A percentile compares a stretch with the other conserved stretches of the same genome.
phyloP scores from a whole-genome alignment of 306 rosid genomes.

The Cucurbita argyrosperma region DNA sequence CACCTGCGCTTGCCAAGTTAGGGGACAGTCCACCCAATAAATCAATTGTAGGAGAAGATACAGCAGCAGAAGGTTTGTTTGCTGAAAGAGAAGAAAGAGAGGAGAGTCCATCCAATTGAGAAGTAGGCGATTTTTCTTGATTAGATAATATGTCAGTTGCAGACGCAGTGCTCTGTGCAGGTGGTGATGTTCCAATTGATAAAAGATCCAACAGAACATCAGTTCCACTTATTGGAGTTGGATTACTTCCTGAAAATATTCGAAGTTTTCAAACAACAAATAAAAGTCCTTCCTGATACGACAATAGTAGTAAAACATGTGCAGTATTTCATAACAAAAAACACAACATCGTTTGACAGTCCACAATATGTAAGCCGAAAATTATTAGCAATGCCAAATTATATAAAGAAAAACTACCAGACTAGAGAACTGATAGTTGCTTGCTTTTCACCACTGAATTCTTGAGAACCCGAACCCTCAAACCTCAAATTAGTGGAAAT shows the following conservation, averaged over 20 bases:
- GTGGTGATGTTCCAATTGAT: constrained; percentile 45
- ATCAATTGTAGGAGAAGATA: constrained; percentile 55
- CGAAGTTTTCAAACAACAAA: constrained; percentile 10
- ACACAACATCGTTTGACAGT: neutral
- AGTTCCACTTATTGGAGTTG: constrained; percentile 48
- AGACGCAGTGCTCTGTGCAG: constrained; percentile 34
- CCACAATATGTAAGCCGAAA: neutral
- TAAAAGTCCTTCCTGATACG: neutral
- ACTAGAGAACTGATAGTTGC: neutral
- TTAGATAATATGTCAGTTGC: constrained; percentile 37
- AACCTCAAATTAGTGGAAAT: neutral
- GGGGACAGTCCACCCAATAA: constrained; percentile 54
- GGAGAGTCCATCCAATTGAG: constrained; percentile 51
- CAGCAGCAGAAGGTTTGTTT: constrained; percentile 33
- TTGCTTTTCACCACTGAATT: neutral
- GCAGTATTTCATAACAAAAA: neutral
- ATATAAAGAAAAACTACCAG: neutral
- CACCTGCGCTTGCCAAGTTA: constrained; percentile 31
- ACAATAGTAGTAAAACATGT: neutral
- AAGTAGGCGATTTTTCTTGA: constrained; percentile 34
- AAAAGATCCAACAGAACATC: constrained; percentile 74
- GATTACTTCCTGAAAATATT: constrained; percentile 32
- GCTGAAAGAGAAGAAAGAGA: constrained; percentile 42
- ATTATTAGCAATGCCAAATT: neutral
- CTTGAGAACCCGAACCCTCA: neutral